Evolutionary conservation across 805 yeast species (phyloP).

Genomic region (Priceomyces medius): DNA sequence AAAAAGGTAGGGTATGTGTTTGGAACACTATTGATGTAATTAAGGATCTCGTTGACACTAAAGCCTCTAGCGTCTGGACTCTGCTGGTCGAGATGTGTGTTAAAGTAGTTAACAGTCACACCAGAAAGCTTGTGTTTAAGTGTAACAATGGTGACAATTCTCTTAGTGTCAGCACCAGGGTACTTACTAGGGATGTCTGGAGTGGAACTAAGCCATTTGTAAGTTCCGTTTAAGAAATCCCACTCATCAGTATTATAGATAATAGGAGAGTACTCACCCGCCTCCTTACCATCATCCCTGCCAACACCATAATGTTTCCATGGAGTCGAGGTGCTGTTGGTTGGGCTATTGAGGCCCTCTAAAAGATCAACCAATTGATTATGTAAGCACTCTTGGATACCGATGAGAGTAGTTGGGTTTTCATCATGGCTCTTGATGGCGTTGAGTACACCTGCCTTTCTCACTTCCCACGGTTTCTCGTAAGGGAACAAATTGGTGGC

Average conservation of each 20-base stretch:
- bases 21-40: constrained; percentile 33
- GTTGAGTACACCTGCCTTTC: constrained; percentile 14
- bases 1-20: constrained; percentile 40
- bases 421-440: constrained; percentile 9
- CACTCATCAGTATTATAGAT: constrained; percentile 39
- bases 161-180: constrained; percentile 39
- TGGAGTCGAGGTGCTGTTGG: constrained; percentile 21
- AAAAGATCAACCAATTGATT: constrained; percentile 39
- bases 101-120: constrained; percentile 30
- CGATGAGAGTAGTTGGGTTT: constrained; percentile 13
- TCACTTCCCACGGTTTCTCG: constrained; percentile 15
- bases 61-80: constrained; percentile 46
- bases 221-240: constrained; percentile 38
- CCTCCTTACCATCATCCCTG: constrained; percentile 49
- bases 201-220: constrained; percentile 54
- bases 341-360: constrained; percentile 36
- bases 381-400: constrained; percentile 47
- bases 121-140: constrained; percentile 18
- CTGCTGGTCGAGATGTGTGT: constrained; percentile 52
- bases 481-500: constrained; percentile 14
- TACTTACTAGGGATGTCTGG: constrained; percentile 51
- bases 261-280: constrained; percentile 54
- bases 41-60: constrained; percentile 43
- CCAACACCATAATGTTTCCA: constrained; percentile 50
- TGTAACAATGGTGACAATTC: constrained; percentile 40